Percentiles rank a stretch among this genome's conserved stretches.
phyloP scores from a whole-genome alignment of 768 basidiomycete genomes.

The Neoboletus magnificus region DNA sequence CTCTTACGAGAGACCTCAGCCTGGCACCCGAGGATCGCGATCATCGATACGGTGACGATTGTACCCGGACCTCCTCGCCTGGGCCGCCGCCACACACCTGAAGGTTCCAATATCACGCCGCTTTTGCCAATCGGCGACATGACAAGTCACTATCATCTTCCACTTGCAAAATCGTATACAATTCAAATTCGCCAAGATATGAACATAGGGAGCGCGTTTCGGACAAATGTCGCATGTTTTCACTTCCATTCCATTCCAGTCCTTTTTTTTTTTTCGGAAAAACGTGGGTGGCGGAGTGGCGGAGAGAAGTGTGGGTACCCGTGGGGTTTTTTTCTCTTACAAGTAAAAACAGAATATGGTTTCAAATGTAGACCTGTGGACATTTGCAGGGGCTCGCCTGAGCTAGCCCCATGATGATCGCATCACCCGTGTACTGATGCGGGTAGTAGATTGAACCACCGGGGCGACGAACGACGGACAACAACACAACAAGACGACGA shows the following conservation, averaged over 20 bases:
- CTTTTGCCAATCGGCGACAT: background rate
- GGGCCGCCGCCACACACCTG: background rate
- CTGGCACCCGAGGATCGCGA: slow-evolving; percentile 4
- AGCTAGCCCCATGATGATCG: background rate
- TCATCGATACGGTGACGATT: slow-evolving; percentile 1
- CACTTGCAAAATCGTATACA: too few species aligned
- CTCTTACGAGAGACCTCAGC: slow-evolving; percentile 9
- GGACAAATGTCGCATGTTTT: background rate
- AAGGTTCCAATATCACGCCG: background rate
- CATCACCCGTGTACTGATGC: background rate
- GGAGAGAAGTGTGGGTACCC: slow-evolving; percentile 12
- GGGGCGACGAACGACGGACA: background rate
- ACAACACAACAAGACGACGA: background rate
- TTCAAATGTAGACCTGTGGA: background rate
- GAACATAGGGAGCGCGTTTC: background rate
- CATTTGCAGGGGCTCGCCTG: background rate
- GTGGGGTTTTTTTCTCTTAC: too few species aligned
- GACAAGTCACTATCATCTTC: background rate
- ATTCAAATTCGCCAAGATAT: background rate
- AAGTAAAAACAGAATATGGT: background rate
- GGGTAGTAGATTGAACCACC: background rate
- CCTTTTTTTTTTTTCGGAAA: background rate
- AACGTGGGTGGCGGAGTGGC: slow-evolving; percentile 12
- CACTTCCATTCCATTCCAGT: background rate
- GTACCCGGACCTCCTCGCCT: slow-evolving; percentile 10